phyloP scores from a whole-genome alignment of 208 protist genomes.

The Leishmania guyanensis region DNA sequence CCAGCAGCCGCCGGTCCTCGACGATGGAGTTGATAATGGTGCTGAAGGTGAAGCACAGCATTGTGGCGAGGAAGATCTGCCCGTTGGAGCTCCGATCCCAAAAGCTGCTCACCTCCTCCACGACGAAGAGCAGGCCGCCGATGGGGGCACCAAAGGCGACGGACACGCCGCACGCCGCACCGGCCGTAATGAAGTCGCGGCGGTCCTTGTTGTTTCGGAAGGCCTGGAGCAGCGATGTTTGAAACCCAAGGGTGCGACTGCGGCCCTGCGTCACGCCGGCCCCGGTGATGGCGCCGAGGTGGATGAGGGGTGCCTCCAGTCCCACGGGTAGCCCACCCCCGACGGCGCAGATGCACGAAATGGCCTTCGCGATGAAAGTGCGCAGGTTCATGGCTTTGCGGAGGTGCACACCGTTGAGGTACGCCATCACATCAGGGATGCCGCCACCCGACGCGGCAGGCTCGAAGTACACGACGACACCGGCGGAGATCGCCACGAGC shows the following conservation, averaged over 20 bases:
- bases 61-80: slow-evolving; percentile 94
- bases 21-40: slow-evolving; percentile 81
- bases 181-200: slow-evolving; percentile 93
- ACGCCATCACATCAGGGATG: slow-evolving; percentile 92
- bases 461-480: slow-evolving; percentile 84
- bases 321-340: slow-evolving; percentile 91
- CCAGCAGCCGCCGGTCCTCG: slow-evolving; percentile 72
- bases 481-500: slow-evolving; percentile 55
- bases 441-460: slow-evolving; percentile 83
- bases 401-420: slow-evolving; percentile 93
- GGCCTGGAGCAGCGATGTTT: slow-evolving; percentile 72
- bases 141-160: slow-evolving; percentile 96
- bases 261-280: slow-evolving; percentile 93
- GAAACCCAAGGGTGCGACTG: slow-evolving; percentile 83
- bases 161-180: slow-evolving; percentile 94
- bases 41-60: slow-evolving; percentile 87
- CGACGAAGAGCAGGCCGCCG: slow-evolving; percentile 95
- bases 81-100: slow-evolving; percentile 92
- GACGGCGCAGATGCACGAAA: slow-evolving; percentile 92
- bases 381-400: slow-evolving; percentile 87
- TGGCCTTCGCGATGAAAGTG: slow-evolving; percentile 85
- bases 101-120: slow-evolving; percentile 94
- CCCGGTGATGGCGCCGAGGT: slow-evolving; percentile 94
- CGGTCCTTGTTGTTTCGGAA: slow-evolving; percentile 94
- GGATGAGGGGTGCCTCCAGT: slow-evolving; percentile 96